Conservation (phyloP, 257 asterid species). For the Solanum tacnaense region DNA sequence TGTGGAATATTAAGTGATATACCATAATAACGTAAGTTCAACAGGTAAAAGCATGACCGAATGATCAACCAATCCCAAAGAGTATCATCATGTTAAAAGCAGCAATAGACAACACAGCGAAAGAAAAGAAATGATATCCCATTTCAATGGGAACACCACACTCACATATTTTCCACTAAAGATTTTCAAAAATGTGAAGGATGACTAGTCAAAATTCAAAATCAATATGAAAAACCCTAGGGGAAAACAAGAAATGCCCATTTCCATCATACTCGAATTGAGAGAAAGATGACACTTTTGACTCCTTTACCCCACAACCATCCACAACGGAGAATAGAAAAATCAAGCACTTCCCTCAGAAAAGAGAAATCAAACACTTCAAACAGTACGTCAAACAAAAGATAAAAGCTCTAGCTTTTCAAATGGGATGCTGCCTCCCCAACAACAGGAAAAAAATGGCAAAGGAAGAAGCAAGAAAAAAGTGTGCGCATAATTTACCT, state of each 20-base stretch:
- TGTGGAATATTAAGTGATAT: not conserved
- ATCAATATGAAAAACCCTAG: not conserved
- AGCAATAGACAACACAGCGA: not conserved
- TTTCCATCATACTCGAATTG: not conserved
- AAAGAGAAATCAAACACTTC: not conserved
- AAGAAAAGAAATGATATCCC: not conserved
- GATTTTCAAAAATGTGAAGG: not conserved
- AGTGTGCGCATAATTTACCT: slow-evolving; percentile 34
- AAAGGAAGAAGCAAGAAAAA: not conserved
- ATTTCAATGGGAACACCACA: not conserved
- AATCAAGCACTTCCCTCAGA: not conserved
- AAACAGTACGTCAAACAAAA: not conserved
- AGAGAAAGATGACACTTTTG: not conserved
- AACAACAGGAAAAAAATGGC: not conserved
- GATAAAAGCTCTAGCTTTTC: not conserved
- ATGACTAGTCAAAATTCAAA: not conserved
- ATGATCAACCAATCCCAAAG: not conserved
- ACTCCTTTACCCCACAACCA: not conserved
- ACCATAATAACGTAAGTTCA: not conserved
- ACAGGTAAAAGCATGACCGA: not conserved
- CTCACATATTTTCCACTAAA: not conserved
- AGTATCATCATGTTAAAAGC: not conserved
- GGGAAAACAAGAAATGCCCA: not conserved
- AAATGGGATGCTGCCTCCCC: not conserved
- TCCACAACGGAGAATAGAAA: not conserved